These are phyloP conservation scores for Trichoderma guizhouense DNA, from an alignment of 2,329 filamentous ascomycete genomes.

Conservation along the genomic window DNA sequence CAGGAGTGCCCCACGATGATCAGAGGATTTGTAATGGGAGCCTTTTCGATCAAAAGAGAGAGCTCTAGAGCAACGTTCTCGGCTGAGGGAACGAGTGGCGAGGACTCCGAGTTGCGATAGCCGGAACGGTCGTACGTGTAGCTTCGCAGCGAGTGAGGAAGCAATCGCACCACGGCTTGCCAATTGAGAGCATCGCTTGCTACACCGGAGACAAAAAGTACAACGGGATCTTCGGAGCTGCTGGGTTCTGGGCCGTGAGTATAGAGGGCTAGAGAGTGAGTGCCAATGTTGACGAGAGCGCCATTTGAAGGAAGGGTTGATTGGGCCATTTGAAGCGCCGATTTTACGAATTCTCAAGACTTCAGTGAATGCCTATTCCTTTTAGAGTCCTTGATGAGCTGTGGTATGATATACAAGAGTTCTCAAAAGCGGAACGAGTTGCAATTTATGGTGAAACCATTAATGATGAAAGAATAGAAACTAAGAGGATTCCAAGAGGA, in stretches of 20 bases:
- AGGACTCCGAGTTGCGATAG: neutral
- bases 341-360: neutral
- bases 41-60: neutral
- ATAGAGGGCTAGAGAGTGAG: neutral
- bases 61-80: neutral
- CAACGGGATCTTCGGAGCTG: neutral
- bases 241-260: neutral
- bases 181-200: constrained; percentile 7
- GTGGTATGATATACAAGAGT: neutral
- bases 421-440: neutral
- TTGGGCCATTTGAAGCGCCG: neutral
- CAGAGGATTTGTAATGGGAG: neutral
- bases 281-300: neutral
- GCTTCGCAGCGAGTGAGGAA: neutral
- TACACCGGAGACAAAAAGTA: neutral
- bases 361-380: neutral
- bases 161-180: neutral
- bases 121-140: neutral
- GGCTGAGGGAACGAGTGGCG: neutral
- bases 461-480: neutral
- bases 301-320: neutral
- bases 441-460: neutral
- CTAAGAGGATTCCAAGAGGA: neutral
- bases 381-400: neutral
- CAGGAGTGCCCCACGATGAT: neutral